A percentile compares a stretch with the other conserved stretches of the same genome.
phyloP scores from a whole-genome alignment of 2,329 filamentous ascomycete genomes.

The Sporothrix humicola region DNA sequence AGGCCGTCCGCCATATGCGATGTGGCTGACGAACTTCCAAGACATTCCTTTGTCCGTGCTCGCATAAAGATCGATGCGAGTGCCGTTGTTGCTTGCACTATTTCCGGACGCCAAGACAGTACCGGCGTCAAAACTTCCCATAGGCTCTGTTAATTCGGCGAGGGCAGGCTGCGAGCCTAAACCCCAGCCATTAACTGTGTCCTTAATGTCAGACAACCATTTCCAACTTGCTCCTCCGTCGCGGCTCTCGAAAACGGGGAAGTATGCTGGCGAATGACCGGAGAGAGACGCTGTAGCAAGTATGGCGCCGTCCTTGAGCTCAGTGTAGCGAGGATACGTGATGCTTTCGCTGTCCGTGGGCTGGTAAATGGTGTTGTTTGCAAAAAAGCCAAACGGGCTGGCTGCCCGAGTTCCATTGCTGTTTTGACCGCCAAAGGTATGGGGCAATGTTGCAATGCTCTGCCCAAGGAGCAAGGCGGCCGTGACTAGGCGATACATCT shows the following conservation, averaged over 20 bases:
- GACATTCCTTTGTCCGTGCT: constrained; percentile 2
- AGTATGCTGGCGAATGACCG: neutral
- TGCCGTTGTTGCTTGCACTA: neutral
- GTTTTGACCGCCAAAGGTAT: neutral
- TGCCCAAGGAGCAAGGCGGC: constrained; percentile 6
- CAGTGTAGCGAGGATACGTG: neutral
- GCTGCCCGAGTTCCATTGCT: neutral
- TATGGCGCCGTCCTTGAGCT: constrained; percentile 7
- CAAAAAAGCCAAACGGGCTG: neutral
- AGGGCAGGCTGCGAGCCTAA: constrained; percentile 4
- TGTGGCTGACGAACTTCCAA: neutral
- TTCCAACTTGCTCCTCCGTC: neutral
- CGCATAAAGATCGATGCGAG: constrained; percentile 13
- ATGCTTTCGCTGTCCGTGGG: neutral
- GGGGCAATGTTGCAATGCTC: neutral
- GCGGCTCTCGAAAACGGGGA: constrained; percentile 12
- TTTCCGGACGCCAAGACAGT: constrained; percentile 2
- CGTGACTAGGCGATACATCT: neutral
- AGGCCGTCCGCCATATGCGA: neutral
- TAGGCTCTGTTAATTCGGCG: neutral
- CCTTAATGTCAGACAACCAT: constrained; percentile 7
- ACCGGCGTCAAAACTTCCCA: neutral
- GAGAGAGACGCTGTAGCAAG: constrained; percentile 7
- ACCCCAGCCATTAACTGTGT: constrained; percentile 5
- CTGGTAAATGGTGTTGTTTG: constrained; percentile 9